Evolutionary conservation across 2,329 filamentous ascomycete genomes (phyloP), one percentile per base, ranked within the genome.

Genomic region (Pseudocercospora fijiensis): DNA sequence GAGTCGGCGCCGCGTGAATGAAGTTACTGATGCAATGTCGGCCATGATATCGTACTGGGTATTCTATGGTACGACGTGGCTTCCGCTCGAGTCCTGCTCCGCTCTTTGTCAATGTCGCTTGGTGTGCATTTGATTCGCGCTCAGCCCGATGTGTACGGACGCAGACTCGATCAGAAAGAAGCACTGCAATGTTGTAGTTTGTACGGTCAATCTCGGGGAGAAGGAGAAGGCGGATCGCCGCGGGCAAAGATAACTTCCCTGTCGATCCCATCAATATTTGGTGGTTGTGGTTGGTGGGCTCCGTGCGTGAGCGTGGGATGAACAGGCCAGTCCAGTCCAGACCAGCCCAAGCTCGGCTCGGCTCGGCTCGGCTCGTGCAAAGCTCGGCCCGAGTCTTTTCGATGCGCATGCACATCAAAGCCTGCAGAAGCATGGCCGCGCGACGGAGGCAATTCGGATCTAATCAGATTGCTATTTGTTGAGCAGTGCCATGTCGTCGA

Each of bases 381-480:
- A 53, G 49, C 49, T 53, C 28, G 18, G n/a, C 24, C 49, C 49
- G 22, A 52, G 20, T 13, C 20, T 52, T 52, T 27, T 22, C 49
- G 16, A 22, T 26, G 9, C 49, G n/a, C n/a, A n/a, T 16, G 49
- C 20, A 13, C n/a, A n/a, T n/a, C n/a, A 52, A 27, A 27, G 49
- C 49, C 27, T 52, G 49, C 49, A 52, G 20, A 47, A 26, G 9
- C 49, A 37, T 22, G 24, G 49, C 27, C 6, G 49, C 8, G 26
- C 22, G 22, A n/a, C 49, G 49, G 49, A 18, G 22, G 49, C 49
- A 18, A 28, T 53, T 16, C n/a, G 24, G 6, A 53, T 53, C 49
- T 30, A 30, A 53, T 53, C 49, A 53, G 26, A 53, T 53, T 53
- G 49, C 49, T 53, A 53, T 26, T 53, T 53, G 49, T 24, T 53